Percentiles rank a stretch among this genome's conserved stretches.
These are phyloP conservation scores for Botrytis galanthina DNA, from an alignment of 2,329 filamentous ascomycete species.

Conservation along the genomic window DNA sequence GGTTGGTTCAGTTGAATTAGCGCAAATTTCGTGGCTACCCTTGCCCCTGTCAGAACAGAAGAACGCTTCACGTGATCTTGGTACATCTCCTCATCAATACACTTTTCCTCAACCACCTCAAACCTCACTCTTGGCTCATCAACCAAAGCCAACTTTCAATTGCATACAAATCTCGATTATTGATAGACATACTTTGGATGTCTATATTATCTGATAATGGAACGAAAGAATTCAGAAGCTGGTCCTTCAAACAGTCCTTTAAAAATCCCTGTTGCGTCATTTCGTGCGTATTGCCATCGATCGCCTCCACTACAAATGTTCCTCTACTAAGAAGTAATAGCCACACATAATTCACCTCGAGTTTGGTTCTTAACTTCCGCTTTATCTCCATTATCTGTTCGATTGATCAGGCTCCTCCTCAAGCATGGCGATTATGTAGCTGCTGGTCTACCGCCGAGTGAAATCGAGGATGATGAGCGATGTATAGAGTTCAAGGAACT, in stretches of 20 bases:
- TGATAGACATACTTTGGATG: not conserved
- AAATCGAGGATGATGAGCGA: slow-evolving; percentile 74
- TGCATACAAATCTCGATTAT: not conserved
- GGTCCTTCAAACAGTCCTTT: slow-evolving; percentile 38
- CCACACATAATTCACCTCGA: slow-evolving; percentile 71
- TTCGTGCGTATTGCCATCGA: slow-evolving; percentile 30
- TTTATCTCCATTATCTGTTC: slow-evolving; percentile 79
- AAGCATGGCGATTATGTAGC: slow-evolving; percentile 91
- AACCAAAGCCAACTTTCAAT: not conserved
- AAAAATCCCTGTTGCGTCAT: slow-evolving; percentile 33
- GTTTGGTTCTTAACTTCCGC: slow-evolving; percentile 92
- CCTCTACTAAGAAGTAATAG: slow-evolving; percentile 27
- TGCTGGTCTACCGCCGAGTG: slow-evolving; percentile 74
- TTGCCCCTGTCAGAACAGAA: too few species aligned
- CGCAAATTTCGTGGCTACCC: not conserved
- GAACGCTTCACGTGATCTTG: not conserved
- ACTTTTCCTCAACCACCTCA: not conserved
- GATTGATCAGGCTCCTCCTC: slow-evolving; percentile 76
- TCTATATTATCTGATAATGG: slow-evolving; percentile 22
- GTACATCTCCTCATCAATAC: not conserved
- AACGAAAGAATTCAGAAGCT: slow-evolving; percentile 47
- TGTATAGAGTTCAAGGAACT: slow-evolving; percentile 79
- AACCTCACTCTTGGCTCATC: not conserved
- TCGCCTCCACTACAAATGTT: too few species aligned
- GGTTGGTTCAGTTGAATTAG: slow-evolving; percentile 11